Evolutionary conservation across 805 yeast species (phyloP).

Genomic region (Candida methanosorbosa): DNA sequence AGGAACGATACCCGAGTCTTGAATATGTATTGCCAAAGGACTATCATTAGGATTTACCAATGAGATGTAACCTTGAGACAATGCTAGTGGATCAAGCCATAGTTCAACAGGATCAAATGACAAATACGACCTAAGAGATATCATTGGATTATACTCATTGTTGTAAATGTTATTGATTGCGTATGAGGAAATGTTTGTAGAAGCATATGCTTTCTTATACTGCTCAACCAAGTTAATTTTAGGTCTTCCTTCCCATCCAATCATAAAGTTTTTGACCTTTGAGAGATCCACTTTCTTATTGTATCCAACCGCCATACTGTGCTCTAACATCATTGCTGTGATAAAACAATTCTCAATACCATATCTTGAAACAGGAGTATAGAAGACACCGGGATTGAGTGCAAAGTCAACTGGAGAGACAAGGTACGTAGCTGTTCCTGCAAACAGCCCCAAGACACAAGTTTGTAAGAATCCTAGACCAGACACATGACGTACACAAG

Average conservation of each 20-base stretch:
- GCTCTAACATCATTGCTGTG: slow-evolving; percentile 73
- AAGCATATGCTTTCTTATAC: slow-evolving; percentile 53
- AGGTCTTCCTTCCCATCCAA: slow-evolving; percentile 72
- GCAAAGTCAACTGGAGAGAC: slow-evolving; percentile 74
- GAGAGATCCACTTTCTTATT: slow-evolving; percentile 48
- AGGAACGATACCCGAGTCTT: slow-evolving; percentile 95
- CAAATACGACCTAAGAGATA: slow-evolving; percentile 79
- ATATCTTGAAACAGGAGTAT: slow-evolving; percentile 59
- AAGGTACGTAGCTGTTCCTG: slow-evolving; percentile 80
- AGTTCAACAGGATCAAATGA: slow-evolving; percentile 82
- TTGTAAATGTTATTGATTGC: slow-evolving; percentile 72
- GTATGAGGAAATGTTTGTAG: slow-evolving; percentile 55
- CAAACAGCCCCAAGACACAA: slow-evolving; percentile 72
- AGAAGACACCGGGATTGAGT: slow-evolving; percentile 63
- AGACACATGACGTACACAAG: slow-evolving; percentile 74
- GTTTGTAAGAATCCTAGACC: slow-evolving; percentile 89
- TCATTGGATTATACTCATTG: slow-evolving; percentile 73
- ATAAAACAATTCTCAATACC: slow-evolving; percentile 82
- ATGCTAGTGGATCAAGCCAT: slow-evolving; percentile 78
- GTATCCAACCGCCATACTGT: slow-evolving; percentile 44
- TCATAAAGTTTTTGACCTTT: slow-evolving; percentile 72
- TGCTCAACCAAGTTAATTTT: slow-evolving; percentile 47
- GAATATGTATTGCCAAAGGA: slow-evolving; percentile 65
- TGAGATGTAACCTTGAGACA: slow-evolving; percentile 82
- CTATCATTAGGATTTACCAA: slow-evolving; percentile 67